A percentile compares a stretch with the other conserved stretches of the same genome.
These are phyloP conservation scores for Recurvomyces mirabilis DNA, from an alignment of 495 filamentous ascomycete species.

Conservation along the genomic window DNA sequence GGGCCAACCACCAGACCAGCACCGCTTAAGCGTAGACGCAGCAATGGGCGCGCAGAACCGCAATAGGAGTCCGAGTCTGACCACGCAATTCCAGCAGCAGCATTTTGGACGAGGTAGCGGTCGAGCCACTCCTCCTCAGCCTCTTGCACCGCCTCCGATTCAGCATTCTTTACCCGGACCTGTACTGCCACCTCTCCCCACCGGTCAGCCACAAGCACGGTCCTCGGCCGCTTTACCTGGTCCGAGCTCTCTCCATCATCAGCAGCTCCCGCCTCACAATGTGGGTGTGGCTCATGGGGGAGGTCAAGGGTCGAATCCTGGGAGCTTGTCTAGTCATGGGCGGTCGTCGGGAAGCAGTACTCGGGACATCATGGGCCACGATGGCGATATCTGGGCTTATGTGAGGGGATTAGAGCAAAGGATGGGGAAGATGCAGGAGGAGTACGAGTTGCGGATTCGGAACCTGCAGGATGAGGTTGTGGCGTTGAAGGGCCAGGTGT, in stretches of 20 bases:
- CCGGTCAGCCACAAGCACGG: slow-evolving; percentile 20
- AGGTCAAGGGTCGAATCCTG: slow-evolving; percentile 25
- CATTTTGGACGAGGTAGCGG: slow-evolving; percentile 46
- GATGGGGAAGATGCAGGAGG: slow-evolving; percentile 25
- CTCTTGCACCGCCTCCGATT: slow-evolving; percentile 14
- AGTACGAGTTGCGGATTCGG: slow-evolving; percentile 26
- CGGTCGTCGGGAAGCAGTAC: slow-evolving; percentile 29
- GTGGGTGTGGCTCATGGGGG: slow-evolving; percentile 6
- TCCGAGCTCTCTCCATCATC: slow-evolving; percentile 29
- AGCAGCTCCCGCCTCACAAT: slow-evolving; percentile 19
- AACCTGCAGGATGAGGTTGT: slow-evolving; percentile 27
- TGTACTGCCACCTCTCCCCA: slow-evolving; percentile 34
- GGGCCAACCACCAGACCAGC: slow-evolving; percentile 47
- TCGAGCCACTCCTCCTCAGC: slow-evolving; percentile 32
- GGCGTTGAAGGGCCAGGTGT: slow-evolving; percentile 22
- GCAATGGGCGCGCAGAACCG: slow-evolving; percentile 35
- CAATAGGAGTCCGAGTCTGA: slow-evolving; percentile 59
- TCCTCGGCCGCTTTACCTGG: slow-evolving; percentile 8
- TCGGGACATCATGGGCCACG: slow-evolving; percentile 26
- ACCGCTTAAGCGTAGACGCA: slow-evolving; percentile 46
- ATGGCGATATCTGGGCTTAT: slow-evolving; percentile 24
- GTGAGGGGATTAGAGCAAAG: slow-evolving; percentile 27
- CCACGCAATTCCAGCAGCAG: slow-evolving; percentile 55
- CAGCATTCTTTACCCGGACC: slow-evolving; percentile 37
- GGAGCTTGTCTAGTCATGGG: slow-evolving; percentile 31